Conservation (phyloP, 495 filamentous ascomycete species). For the Aspergillus olivimuriae region DNA sequence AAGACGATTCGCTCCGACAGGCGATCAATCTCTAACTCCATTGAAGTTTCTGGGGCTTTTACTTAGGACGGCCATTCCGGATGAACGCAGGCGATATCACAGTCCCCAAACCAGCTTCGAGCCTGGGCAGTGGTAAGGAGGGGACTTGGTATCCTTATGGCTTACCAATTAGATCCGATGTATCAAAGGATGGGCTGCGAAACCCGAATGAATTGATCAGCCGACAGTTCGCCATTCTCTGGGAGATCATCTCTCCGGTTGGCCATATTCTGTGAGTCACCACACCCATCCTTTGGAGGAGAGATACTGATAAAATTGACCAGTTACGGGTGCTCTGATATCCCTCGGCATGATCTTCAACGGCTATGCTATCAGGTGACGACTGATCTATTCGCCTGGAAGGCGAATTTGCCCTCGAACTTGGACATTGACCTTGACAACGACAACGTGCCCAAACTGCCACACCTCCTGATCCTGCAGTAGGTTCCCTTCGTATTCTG, state of each 20-base stretch:
- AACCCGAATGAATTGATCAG: conserved; percentile 37
- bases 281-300: background rate
- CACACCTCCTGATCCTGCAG: conserved; percentile 46
- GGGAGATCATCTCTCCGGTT: conserved; percentile 44
- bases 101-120: conserved; percentile 36
- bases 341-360: conserved; percentile 40
- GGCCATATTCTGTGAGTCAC: conserved; percentile 44
- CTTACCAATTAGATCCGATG: conserved; percentile 17
- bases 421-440: conserved; percentile 37
- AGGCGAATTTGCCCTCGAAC: conserved; percentile 35
- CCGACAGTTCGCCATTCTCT: conserved; percentile 40
- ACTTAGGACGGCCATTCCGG: conserved; percentile 40
- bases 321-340: conserved; percentile 42
- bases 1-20: conserved; percentile 10
- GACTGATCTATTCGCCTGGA: conserved; percentile 43
- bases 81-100: conserved; percentile 42
- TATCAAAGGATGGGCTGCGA: conserved; percentile 19
- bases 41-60: conserved; percentile 43
- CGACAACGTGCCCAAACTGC: conserved; percentile 29
- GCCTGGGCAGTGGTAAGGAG: conserved; percentile 28
- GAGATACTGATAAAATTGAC: conserved; percentile 9
- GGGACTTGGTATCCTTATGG: conserved; percentile 41
- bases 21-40: no score
- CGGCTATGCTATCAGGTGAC: conserved; percentile 36
- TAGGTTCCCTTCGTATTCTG: conserved; percentile 12